Conservation (phyloP, 768 basidiomycete genomes). For the Tylopilus subfusipes region DNA sequence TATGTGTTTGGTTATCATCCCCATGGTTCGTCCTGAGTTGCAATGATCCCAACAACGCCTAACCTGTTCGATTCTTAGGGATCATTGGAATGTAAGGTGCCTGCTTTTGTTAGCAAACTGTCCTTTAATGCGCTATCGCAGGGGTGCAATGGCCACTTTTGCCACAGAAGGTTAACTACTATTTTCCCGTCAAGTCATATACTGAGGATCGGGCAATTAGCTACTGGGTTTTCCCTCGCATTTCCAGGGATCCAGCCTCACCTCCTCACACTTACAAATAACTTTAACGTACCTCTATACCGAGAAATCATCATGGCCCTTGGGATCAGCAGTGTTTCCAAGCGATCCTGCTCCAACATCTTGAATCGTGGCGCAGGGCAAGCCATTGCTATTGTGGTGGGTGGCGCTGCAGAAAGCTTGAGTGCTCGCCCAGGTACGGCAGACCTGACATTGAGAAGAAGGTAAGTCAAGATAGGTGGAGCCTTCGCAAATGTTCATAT, state of each 20-base stretch:
- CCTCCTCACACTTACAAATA: constrained; percentile 84
- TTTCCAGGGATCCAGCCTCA: constrained; percentile 94
- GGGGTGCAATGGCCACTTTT: constrained; percentile 95
- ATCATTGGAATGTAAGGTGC: constrained; percentile 92
- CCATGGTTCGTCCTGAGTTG: constrained; percentile 60
- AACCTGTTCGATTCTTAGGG: constrained; percentile 43
- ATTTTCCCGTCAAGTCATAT: neutral
- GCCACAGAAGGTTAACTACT: constrained; percentile 75
- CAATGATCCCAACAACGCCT: neutral
- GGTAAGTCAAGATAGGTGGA: constrained; percentile 36
- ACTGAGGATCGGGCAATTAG: constrained; percentile 36
- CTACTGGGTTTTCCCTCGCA: constrained; percentile 82
- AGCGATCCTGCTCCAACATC: constrained; percentile 86
- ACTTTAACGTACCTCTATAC: constrained; percentile 91
- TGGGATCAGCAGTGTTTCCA: constrained; percentile 92
- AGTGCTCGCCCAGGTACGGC: constrained; percentile 97
- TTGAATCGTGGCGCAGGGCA: constrained; percentile 55
- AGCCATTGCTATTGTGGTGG: constrained; percentile 92
- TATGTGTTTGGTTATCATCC: constrained; percentile 99
- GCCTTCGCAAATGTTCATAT: neutral
- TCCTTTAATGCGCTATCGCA: constrained; percentile 27
- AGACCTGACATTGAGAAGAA: constrained; percentile 73
- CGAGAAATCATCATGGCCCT: constrained; percentile 84
- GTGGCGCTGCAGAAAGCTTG: constrained; percentile 93
- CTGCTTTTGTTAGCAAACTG: neutral